A percentile compares a stretch with the other conserved stretches of the same genome.
phyloP scores from a whole-genome alignment of 1,284 basidiomycete species.

The Ceratobasidium sp. region DNA sequence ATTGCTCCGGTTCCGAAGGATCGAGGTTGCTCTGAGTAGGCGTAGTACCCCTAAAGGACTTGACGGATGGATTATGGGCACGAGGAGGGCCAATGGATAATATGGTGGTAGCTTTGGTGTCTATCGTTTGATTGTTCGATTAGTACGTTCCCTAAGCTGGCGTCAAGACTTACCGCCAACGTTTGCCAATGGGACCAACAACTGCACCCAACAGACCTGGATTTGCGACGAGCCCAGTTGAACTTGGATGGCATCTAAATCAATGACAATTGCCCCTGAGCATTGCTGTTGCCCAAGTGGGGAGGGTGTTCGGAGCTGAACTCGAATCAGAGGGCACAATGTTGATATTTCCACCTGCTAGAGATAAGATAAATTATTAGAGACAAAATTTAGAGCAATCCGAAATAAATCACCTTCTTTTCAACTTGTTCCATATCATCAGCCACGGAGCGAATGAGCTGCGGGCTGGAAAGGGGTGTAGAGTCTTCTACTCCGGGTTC shows the following conservation, averaged over 20 bases:
- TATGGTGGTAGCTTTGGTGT: conserved; percentile 49
- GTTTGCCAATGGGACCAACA: conserved; percentile 64
- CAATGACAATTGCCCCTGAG: conserved; percentile 76
- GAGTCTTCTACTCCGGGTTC: not conserved
- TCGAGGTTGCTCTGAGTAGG: conserved; percentile 40
- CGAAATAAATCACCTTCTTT: conserved; percentile 15
- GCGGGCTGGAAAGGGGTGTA: conserved; percentile 26
- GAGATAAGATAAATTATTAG: not conserved
- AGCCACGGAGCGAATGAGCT: conserved; percentile 15
- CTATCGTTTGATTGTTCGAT: conserved; percentile 4
- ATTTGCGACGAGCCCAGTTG: conserved; percentile 55
- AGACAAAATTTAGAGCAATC: not conserved
- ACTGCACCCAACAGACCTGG: conserved; percentile 58
- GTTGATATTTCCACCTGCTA: conserved; percentile 33
- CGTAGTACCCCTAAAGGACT: conserved; percentile 28
- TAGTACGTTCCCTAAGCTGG: not conserved
- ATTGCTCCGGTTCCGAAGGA: conserved; percentile 29
- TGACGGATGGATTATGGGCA: conserved; percentile 1
- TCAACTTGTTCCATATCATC: conserved; percentile 44
- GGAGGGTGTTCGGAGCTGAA: conserved; percentile 66
- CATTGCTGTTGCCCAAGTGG: conserved; percentile 57
- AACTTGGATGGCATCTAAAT: conserved; percentile 68
- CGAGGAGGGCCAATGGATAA: conserved; percentile 50
- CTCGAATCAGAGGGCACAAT: conserved; percentile 65
- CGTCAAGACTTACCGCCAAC: conserved; percentile 51